phyloP scores from a whole-genome alignment of 139 green algal species.

The Zygnema cylindricum region DNA sequence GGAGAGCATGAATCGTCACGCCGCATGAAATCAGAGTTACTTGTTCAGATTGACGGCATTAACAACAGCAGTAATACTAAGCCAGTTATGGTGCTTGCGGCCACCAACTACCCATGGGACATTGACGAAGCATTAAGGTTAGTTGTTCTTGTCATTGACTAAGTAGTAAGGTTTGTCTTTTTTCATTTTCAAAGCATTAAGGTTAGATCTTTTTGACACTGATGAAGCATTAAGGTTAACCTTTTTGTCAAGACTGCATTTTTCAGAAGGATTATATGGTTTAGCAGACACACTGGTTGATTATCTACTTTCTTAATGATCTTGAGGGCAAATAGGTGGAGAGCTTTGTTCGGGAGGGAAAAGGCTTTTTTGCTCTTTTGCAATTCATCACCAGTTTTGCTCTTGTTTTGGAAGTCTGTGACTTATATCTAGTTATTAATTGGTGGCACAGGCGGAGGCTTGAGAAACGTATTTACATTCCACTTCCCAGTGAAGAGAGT shows the following conservation, averaged over 20 bases:
- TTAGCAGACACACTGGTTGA: too few species aligned
- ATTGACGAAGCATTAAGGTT: slow-evolving; percentile 88
- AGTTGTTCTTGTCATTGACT: slow-evolving; percentile 19
- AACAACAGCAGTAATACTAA: slow-evolving; percentile 57
- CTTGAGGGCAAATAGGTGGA: too few species aligned
- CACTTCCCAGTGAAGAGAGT: slow-evolving; percentile 77
- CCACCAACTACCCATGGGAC: slow-evolving; percentile 97
- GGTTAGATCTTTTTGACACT: not conserved
- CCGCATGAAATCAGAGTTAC: slow-evolving; percentile 92
- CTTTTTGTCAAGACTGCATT: not conserved
- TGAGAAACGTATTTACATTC: slow-evolving; percentile 97
- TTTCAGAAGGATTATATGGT: not conserved
- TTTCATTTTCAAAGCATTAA: not conserved
- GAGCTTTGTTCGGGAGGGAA: too few species aligned
- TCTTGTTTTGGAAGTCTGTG: too few species aligned
- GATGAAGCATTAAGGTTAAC: not conserved
- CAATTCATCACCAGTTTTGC: too few species aligned
- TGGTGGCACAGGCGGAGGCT: slow-evolving; percentile 70
- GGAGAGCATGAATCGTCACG: slow-evolving; percentile 89
- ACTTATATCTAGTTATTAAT: too few species aligned
- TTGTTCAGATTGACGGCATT: slow-evolving; percentile 79
- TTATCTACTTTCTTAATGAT: too few species aligned
- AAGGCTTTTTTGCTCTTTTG: too few species aligned
- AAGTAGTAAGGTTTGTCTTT: too few species aligned
- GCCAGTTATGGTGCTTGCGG: slow-evolving; percentile 92